These are phyloP conservation scores for Diaporthe sp. DNA, from an alignment of 2,329 filamentous ascomycete species.

Conservation along the genomic window DNA sequence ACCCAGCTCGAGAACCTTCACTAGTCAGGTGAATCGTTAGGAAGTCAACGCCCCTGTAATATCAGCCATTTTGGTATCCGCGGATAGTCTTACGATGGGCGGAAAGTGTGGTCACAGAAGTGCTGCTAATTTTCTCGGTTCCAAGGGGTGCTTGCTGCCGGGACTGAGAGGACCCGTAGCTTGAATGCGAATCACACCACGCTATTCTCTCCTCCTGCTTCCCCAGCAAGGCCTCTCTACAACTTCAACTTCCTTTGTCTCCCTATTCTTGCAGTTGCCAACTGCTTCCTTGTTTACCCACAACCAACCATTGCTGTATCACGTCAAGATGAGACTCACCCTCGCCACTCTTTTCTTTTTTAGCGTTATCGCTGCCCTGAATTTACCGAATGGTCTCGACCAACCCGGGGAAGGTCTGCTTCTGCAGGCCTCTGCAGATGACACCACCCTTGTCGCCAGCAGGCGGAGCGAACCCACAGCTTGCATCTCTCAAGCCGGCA, in stretches of 20 bases:
- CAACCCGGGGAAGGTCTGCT: neutral
- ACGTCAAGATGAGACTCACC: neutral
- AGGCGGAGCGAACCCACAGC: conserved; percentile 12
- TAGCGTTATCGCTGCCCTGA: conserved; percentile 24
- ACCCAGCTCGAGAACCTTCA: neutral
- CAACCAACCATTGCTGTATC: neutral
- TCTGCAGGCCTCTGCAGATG: neutral
- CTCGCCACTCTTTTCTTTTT: neutral
- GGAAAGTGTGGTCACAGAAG: neutral
- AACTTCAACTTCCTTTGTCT: neutral
- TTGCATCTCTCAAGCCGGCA: conserved; percentile 40
- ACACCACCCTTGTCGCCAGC: neutral
- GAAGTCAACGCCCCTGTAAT: neutral
- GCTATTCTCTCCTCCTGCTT: neutral
- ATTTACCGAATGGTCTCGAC: neutral
- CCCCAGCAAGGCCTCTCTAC: neutral
- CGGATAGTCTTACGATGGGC: neutral
- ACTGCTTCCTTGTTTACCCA: neutral
- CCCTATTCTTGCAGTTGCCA: neutral
- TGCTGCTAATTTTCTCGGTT: neutral
- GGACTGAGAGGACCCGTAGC: neutral
- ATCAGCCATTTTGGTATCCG: neutral
- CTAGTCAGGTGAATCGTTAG: neutral
- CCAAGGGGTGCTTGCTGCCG: neutral
- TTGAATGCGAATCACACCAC: neutral